Conservation (phyloP, 371 early-diverging fungal genomes). For the Funneliformis caledonium region DNA sequence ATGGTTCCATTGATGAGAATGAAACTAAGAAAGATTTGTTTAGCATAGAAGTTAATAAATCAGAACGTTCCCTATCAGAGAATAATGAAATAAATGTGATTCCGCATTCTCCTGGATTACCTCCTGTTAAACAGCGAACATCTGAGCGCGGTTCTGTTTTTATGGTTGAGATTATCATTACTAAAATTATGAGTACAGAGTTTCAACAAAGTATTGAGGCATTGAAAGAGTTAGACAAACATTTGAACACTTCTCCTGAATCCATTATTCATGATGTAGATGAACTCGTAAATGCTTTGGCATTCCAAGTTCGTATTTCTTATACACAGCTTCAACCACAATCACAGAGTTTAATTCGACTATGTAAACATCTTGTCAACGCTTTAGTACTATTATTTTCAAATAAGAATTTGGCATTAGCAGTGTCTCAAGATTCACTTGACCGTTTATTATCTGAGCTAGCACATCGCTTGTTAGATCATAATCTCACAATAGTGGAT, state of each 20-base stretch:
- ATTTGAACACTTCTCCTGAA: constrained; percentile 60
- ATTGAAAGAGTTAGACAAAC: constrained; percentile 76
- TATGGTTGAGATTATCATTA: constrained; percentile 70
- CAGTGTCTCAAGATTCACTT: constrained; percentile 65
- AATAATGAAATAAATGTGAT: neutral
- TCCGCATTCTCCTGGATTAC: constrained; percentile 36
- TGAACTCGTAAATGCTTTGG: constrained; percentile 73
- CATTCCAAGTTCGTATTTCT: constrained; percentile 78
- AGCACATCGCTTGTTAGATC: constrained; percentile 79
- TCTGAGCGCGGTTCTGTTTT: constrained; percentile 48
- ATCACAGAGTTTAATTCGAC: constrained; percentile 52
- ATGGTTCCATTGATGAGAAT: too few species aligned
- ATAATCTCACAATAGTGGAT: constrained; percentile 64
- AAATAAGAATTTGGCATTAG: constrained; percentile 63
- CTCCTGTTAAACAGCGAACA: constrained; percentile 46
- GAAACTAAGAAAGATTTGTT: constrained; percentile 33
- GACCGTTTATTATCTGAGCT: constrained; percentile 75
- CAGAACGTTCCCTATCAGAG: constrained; percentile 35
- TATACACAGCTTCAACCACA: constrained; percentile 65
- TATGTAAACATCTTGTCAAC: constrained; percentile 83
- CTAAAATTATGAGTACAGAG: constrained; percentile 79
- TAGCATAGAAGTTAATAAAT: constrained; percentile 37
- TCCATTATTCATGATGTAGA: constrained; percentile 67
- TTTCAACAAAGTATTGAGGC: constrained; percentile 76
- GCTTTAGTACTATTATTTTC: constrained; percentile 79